phyloP scores from a whole-genome alignment of 2,329 filamentous ascomycete species.

The Monilinia laxa region DNA sequence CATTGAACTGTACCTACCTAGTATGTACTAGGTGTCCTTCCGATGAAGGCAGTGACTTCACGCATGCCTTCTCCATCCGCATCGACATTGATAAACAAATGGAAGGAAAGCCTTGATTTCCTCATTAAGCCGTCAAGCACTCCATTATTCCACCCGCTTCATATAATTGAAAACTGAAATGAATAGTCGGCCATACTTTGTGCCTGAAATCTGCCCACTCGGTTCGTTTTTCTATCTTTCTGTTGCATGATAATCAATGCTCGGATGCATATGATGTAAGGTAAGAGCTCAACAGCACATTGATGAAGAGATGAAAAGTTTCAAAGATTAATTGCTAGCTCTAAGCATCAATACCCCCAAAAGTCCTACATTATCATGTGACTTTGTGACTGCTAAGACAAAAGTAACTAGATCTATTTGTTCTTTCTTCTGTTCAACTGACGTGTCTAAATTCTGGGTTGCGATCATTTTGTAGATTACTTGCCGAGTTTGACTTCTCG shows the following conservation, averaged over 20 bases:
- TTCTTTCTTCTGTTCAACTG: too few relatives aligned
- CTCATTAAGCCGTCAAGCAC: neutral
- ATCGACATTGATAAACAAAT: neutral
- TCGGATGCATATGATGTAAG: too few relatives aligned
- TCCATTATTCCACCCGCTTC: neutral
- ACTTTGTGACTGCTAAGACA: too few relatives aligned
- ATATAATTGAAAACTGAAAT: neutral
- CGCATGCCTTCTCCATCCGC: accelerated
- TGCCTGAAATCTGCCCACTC: neutral
- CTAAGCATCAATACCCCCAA: too few relatives aligned
- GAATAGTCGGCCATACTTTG: too few relatives aligned
- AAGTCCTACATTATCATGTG: too few relatives aligned
- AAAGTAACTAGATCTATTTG: too few relatives aligned
- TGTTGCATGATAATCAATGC: neutral
- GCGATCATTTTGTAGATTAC: too few relatives aligned
- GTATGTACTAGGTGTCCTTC: neutral
- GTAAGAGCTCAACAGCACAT: neutral
- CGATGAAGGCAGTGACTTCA: neutral
- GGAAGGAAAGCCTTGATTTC: neutral
- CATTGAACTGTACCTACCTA: neutral
- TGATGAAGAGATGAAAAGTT: neutral
- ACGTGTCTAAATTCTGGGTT: too few relatives aligned
- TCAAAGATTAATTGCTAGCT: neutral
- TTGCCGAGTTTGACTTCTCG: too few relatives aligned
- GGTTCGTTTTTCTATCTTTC: neutral